Conservation (phyloP, 2,329 filamentous ascomycete species). For the Ophiosphaerella korrae region DNA sequence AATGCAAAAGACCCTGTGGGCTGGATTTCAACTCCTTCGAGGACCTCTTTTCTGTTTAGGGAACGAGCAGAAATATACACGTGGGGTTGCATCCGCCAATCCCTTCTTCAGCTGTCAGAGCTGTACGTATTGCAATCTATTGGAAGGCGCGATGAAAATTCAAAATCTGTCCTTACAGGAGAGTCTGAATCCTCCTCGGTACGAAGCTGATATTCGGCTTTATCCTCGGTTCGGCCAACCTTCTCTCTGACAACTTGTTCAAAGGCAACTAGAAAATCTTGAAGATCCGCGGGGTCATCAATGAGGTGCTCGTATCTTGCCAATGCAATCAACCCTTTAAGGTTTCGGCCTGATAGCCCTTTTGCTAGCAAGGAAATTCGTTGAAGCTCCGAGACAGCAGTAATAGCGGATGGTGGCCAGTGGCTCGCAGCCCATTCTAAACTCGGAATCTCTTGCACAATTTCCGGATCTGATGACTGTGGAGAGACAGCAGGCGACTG, state of each 20-base stretch:
- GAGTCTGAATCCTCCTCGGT: too few species aligned
- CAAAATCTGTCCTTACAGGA: neutral
- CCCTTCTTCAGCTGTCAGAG: neutral
- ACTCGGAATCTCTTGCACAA: neutral
- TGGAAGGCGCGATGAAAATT: neutral
- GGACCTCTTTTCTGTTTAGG: too few species aligned
- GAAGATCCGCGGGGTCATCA: constrained; percentile 17
- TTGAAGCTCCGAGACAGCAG: constrained; percentile 37
- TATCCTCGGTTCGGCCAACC: neutral
- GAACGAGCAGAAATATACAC: too few species aligned
- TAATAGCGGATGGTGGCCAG: constrained; percentile 18
- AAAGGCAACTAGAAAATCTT: constrained; percentile 18
- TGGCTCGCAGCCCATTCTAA: constrained; percentile 34
- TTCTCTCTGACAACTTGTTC: constrained; percentile 7
- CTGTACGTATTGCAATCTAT: neutral
- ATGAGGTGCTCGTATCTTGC: constrained; percentile 21
- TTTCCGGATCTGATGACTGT: neutral
- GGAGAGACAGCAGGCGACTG: neutral
- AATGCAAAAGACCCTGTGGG: too few species aligned
- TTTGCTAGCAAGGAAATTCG: constrained; percentile 29
- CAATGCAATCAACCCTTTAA: constrained; percentile 20
- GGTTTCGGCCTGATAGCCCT: constrained; percentile 25
- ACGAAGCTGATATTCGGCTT: too few species aligned
- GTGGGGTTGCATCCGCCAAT: neutral
- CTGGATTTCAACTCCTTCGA: too few species aligned